Base-by-base conservation (phyloP, 306 rosid genomes). In the Dalbergia cochinchinensis region DNA sequence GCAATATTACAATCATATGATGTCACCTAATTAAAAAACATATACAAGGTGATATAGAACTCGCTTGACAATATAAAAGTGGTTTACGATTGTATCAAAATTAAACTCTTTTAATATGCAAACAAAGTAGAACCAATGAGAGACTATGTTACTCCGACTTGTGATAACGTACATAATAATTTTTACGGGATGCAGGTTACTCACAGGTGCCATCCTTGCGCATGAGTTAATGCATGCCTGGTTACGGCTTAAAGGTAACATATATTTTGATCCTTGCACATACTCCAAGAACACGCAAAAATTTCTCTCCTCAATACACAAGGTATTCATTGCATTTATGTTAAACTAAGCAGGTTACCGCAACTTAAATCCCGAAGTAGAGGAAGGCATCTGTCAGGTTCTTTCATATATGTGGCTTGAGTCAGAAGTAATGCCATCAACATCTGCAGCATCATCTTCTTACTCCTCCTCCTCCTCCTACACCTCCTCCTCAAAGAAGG, bases 221-320 rank as follows among this genome's bases (percentile, higher is more conserved):
- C 99, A 96, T 53, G 98, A 96, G 78, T 87, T 96, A 77, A 96
- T 96, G 99, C 98, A 93, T 53, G 99, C 89, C 16, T 96, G 99
- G 99, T 74, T 96, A 85, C 98, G 99, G 78, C 94, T 96, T 44
- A 96, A 92, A 86, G 99, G 99, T 95, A 86, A 14, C 35, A 51
- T 8, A 61, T 15, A 73, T 63, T 50, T 37, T 45, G 31, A 26
- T 26, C 31, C 31, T 26, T 26, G 31, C 31, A 26, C 2, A 26
- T 26, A 26, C 2, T 26, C 31, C 31, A 26, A 26, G 2, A 26
- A 3, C 31, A 26, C 0, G 2, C 2, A 26, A 26, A 1, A 26
- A 26, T 33, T 15, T 18, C 41, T 71, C 63, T 61, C 20, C 11
- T 33, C 18, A 13, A 11, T 8, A 71, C 71, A 16, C 59, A 73